Base-by-base conservation (phyloP, 225 moss, liverwort and hornwort species). In the Marchantia polymorpha region DNA sequence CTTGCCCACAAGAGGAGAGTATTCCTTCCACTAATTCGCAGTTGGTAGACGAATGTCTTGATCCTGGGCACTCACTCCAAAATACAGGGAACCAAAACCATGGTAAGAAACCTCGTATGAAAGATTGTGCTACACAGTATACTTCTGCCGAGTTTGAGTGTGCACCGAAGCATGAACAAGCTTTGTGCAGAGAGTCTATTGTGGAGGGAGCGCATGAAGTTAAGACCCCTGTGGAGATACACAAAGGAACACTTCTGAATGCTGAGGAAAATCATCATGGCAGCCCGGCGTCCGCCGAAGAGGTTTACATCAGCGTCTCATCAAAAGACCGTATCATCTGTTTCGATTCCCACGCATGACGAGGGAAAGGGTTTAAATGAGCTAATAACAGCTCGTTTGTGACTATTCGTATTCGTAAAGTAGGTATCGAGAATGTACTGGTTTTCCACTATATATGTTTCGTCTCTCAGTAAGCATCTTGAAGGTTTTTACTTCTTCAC, bases 331-430 rank as follows among this genome's bases (percentile, higher is more conserved):
- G 52, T 25, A 4, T 6, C 14, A 51, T 25, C 54, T 27, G 12
- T 20, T 75, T 59, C 39, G 49, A 49, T 58, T 52, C 20, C n/a
- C 25, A 23, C 9, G 52, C n/a, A 10, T 66, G 51, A 29, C 12
- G 46, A 56, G 23, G 16, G 12, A 23, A 74, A 74, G 19, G 74
- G 10, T 47, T 46, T 56, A 54, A 47, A 13, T 47, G 79, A 79
- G 61, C 19, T 52, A 1, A 30, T 46, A 26, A 82, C 88, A 53
- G 86, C 85, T 82, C 88, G 82, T 80, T n/a, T n/a, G n/a, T n/a
- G n/a, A n/a, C n/a, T n/a, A n/a, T n/a, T n/a, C n/a, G n/a, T n/a
- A n/a, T n/a, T n/a, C n/a, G n/a, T n/a, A n/a, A n/a, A n/a, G n/a
- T n/a, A n/a, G n/a, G n/a, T n/a, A n/a, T n/a, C n/a, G n/a, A n/a